These are phyloP conservation scores for Apostasia ramifera DNA, from an alignment of 106 monocot species.

Conservation along the genomic window DNA sequence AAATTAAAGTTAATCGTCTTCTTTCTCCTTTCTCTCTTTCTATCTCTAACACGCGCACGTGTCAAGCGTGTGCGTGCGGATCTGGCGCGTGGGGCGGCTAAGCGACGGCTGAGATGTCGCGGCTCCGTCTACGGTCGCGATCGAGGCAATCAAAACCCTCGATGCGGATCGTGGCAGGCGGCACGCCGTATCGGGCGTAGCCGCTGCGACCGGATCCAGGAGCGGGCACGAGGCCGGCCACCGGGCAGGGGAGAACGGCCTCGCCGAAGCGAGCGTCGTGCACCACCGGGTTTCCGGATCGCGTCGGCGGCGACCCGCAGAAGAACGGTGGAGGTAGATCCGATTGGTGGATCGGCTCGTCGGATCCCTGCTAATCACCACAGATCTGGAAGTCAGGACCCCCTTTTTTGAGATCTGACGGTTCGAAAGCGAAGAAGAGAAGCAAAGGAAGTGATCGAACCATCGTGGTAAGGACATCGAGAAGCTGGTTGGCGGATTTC, in stretches of 20 bases:
- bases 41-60: too few relatives aligned
- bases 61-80: too few relatives aligned
- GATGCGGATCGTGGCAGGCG: constrained; percentile 19
- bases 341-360: background rate
- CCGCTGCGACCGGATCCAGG: constrained; percentile 2
- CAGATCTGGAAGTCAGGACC: background rate
- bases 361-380: constrained; percentile 6
- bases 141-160: constrained; percentile 35
- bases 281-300: constrained; percentile 22
- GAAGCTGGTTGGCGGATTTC: constrained; percentile 2
- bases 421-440: background rate
- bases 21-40: too few relatives aligned
- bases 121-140: constrained; percentile 8
- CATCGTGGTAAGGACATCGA: constrained; percentile 15
- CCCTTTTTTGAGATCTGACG: background rate
- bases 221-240: background rate
- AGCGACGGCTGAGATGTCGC: constrained; percentile 18
- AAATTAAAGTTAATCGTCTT: too few relatives aligned
- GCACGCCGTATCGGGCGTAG: constrained; percentile 19
- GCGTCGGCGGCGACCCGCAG: constrained; percentile 21
- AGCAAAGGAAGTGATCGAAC: background rate
- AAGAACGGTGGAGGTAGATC: constrained; percentile 10
- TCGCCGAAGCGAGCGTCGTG: constrained; percentile 22
- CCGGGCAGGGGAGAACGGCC: background rate
- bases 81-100: background rate